Evolutionary conservation across 208 protist genomes (phyloP), one percentile per base, ranked within the genome.

Genomic region (Cochliopodium minus): DNA sequence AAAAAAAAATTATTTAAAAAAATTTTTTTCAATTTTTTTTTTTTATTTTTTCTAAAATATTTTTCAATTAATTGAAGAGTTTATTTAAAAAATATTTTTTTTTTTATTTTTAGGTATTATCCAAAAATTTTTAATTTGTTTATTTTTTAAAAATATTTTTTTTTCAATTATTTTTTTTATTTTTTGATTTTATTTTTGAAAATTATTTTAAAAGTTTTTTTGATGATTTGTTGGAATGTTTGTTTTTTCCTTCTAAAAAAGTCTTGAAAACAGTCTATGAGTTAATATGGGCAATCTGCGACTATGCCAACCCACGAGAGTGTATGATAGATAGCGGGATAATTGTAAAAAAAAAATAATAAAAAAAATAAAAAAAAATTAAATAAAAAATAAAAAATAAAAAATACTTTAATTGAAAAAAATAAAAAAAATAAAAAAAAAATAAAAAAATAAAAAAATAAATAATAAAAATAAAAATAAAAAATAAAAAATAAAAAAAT

Each of bases 391-490:
- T n/a, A n/a, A n/a, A n/a, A n/a, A n/a, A n/a, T n/a, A 47, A 22
- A 52, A 47, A 43, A 52, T 52, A 17, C n/a, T 52, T 52, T 47
- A 42, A 47, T 52, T 17, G n/a, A 47, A 17, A 42, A 17, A 17
- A 17, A 52, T 42, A 52, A 17, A 30, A 43, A 17, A 42, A 17
- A 17, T 52, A 43, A 22, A 52, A 52, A 52, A 52, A 43, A 52
- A 52, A 43, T 42, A 52, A 52, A 43, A 22, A 52, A 52, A 52
- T 32, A 52, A 47, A 52, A 47, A 47, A 43, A n/a, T 20, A 43
- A 43, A n/a, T 20, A 17, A 17, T 42, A 17, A 17, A 22, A 22
- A 17, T 47, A 17, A 17, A 43, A 22, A 22, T 52, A 17, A 42
- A 52, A 52, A 42, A n/a, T 17, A 43, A 52, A 17, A 52, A 17